Percentiles rank a stretch among this genome's conserved stretches.
Conservation (phyloP, 1,139 yeast genomes). For the Cylindricascospora bacillispora region DNA sequence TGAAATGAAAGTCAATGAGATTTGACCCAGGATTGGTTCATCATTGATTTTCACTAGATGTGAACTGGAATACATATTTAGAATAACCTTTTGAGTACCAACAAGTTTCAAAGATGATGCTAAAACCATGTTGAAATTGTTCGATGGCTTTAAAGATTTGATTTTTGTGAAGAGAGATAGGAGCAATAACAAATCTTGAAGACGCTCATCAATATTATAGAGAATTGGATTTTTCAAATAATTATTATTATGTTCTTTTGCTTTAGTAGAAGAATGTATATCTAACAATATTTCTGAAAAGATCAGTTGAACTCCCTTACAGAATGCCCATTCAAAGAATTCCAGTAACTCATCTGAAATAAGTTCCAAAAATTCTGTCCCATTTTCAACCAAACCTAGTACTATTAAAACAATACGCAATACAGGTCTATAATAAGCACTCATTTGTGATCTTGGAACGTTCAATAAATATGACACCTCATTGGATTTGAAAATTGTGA, state of each 20-base stretch:
- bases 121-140: constrained; percentile 38
- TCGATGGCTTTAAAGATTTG: constrained; percentile 38
- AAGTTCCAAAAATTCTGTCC: constrained; percentile 33
- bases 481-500: constrained; percentile 30
- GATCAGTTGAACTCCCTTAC: constrained; percentile 44
- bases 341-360: constrained; percentile 41
- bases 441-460: constrained; percentile 28
- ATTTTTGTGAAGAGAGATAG: constrained; percentile 51
- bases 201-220: constrained; percentile 29
- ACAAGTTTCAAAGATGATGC: constrained; percentile 42
- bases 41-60: constrained; percentile 47
- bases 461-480: constrained; percentile 36
- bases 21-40: constrained; percentile 61
- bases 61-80: constrained; percentile 57
- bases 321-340: constrained; percentile 45
- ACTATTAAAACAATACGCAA: constrained; percentile 44
- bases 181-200: constrained; percentile 55
- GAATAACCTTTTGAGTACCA: constrained; percentile 49
- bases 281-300: constrained; percentile 48
- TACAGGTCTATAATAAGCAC: constrained; percentile 43
- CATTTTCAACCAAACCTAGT: constrained; percentile 33
- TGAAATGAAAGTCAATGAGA: constrained; percentile 54
- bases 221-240: constrained; percentile 8
- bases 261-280: constrained; percentile 25
- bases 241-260: constrained; percentile 27